Evolutionary conservation across 768 basidiomycete species (phyloP), one percentile per base, ranked within the genome.

Genomic region (Russula earlei): DNA sequence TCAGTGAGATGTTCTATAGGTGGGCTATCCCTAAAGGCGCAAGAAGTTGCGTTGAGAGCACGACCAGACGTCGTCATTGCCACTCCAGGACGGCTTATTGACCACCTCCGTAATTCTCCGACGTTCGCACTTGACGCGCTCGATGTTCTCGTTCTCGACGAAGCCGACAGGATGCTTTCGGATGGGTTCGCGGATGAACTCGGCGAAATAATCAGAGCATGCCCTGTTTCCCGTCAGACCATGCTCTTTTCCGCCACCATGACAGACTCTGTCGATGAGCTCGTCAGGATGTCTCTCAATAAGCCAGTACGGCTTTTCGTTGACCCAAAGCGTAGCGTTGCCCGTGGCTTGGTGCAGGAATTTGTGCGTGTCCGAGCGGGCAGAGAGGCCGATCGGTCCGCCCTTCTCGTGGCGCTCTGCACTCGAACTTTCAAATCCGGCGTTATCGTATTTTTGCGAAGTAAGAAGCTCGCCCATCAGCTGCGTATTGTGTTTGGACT

Each of bases 191-290:
- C 87, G 7, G 96, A 94, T 68, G 96, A 98, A 69, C 75, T 99
- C 33, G 74, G 81, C 17, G 96, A 99, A 71, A 96, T 99, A 64
- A 84, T 98, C 71, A 85, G 84, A 64, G 80, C 88, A 17, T 96
- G 93, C 67, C 93, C 93, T 2, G 70, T 70, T 20, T 86, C 87
- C 24, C 81, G 96, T 36, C 96, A 98, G 68, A 98, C 96, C 4
- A 95, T 99, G 92, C 77, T 99, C 36, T 99, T 99, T 71, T 96
- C 93, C 0, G 96, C 96, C 2, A 99, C 96, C 1, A 98, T 98
- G 88, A 97, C 94, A 4, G 96, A 99, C 69, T 87, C 88, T 1
- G 87, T 98, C 9, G 91, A 96, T 64, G 86, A 93, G 66, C 79
- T 99, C 46, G 88, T 98, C 55, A 84, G 83, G 65, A 86, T 98